Evolutionary conservation across 116 monocot genomes (phyloP).

Genomic region (Thalassia testudinum): DNA sequence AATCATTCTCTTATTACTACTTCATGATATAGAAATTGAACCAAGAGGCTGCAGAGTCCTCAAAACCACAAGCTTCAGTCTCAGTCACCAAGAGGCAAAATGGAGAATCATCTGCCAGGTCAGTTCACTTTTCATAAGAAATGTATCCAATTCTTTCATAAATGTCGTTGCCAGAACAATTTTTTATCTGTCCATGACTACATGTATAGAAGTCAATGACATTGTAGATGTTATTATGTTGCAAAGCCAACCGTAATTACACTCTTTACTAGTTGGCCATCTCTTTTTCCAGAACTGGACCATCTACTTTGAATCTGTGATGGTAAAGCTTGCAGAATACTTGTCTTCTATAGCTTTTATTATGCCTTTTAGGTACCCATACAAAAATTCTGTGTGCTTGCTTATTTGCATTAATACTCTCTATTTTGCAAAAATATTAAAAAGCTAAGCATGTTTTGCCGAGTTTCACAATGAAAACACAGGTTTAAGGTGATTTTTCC

Average conservation of each 20-base stretch:
- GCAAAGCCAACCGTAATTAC: background rate
- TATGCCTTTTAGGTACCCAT: no score
- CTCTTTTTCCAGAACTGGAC: background rate
- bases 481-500: no score
- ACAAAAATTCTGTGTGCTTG: no score
- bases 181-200: no score
- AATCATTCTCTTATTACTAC: background rate
- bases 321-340: no score
- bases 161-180: background rate
- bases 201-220: no score
- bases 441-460: no score
- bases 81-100: constrained; percentile 25
- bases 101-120: constrained; percentile 34
- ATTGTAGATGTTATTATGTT: background rate
- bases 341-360: no score
- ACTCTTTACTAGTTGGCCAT: background rate
- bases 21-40: constrained; percentile 67
- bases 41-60: constrained; percentile 33
- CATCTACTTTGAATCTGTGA: background rate
- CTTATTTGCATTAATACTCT: no score
- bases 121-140: background rate
- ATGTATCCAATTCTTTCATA: background rate
- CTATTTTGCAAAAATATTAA: no score
- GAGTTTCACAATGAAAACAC: no score
- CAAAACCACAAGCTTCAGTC: constrained; percentile 11